Evolutionary conservation across 2,329 filamentous ascomycete genomes (phyloP).

Genomic region (Aspergillus japonicus): DNA sequence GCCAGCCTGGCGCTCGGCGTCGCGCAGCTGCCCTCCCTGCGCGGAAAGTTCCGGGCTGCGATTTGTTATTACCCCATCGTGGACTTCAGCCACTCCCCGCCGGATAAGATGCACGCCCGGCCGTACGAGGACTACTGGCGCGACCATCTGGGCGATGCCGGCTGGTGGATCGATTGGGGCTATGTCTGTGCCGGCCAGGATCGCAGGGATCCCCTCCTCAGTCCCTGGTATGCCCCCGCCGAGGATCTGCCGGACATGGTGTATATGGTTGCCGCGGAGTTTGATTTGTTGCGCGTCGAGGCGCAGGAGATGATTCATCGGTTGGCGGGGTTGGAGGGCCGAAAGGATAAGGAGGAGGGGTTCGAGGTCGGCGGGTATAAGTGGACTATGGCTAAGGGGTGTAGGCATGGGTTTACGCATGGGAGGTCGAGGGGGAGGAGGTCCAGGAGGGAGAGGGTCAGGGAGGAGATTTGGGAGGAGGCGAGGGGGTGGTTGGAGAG

Average conservation of each 20-base stretch:
- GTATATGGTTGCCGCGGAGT: constrained; percentile 47
- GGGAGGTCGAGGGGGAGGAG: background rate
- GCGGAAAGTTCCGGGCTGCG: constrained; percentile 36
- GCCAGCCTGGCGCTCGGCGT: constrained; percentile 50
- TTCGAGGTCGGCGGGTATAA: constrained; percentile 21
- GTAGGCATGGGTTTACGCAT: constrained; percentile 19
- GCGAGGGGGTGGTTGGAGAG: background rate
- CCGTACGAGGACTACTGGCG: constrained; percentile 19
- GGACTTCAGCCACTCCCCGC: constrained; percentile 38
- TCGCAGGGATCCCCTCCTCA: constrained; percentile 43
- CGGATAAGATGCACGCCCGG: constrained; percentile 27
- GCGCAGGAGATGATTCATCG: constrained; percentile 32
- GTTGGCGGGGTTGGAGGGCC: constrained; percentile 23
- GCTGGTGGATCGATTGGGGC: constrained; percentile 39
- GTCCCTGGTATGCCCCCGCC: constrained; percentile 38
- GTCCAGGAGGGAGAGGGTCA: background rate
- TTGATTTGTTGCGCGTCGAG: constrained; percentile 46
- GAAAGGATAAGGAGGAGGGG: constrained; percentile 14
- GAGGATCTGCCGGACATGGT: constrained; percentile 43
- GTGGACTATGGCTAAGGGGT: constrained; percentile 19
- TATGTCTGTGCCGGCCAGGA: constrained; percentile 41
- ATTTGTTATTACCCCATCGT: constrained; percentile 48
- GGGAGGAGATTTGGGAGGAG: background rate
- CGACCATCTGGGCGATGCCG: constrained; percentile 30
- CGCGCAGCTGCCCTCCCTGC: constrained; percentile 41